Evolutionary conservation across 1,139 yeast species (phyloP).

Genomic region (Diutina catenulata): DNA sequence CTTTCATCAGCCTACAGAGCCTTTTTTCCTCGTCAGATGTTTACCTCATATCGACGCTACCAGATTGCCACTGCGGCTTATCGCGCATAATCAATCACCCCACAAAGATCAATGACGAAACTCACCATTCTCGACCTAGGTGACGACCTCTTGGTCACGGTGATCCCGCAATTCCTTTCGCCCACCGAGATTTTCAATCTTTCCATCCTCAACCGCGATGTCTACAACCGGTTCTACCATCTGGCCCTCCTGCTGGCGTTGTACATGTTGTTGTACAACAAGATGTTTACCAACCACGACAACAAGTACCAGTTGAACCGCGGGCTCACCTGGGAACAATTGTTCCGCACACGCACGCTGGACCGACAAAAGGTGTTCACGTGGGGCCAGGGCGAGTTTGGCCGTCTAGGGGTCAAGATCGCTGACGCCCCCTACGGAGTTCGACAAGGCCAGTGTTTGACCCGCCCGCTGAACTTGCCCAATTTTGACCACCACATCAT

Average conservation of each 20-base stretch:
- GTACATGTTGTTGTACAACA: constrained; percentile 15
- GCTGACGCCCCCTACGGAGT: constrained; percentile 14
- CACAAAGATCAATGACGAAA: no score
- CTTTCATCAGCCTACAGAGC: no score
- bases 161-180: constrained; percentile 24
- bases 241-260: background rate
- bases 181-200: constrained; percentile 36
- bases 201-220: constrained; percentile 26
- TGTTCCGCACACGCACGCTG: constrained; percentile 31
- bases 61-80: no score
- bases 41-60: no score
- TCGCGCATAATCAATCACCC: no score
- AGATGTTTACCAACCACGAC: constrained; percentile 16
- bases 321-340: constrained; percentile 36
- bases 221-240: background rate
- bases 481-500: constrained; percentile 25
- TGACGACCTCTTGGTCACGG: constrained; percentile 32
- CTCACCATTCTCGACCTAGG: constrained; percentile 26
- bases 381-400: constrained; percentile 49
- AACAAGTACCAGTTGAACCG: constrained; percentile 29
- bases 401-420: constrained; percentile 44
- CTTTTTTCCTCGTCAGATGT: no score
- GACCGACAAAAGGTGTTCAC: constrained; percentile 36
- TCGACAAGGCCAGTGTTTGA: constrained; percentile 21
- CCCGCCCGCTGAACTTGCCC: constrained; percentile 27